These are phyloP conservation scores for Grigorovia humatica DNA, from an alignment of 805 yeast species.

Conservation along the genomic window DNA sequence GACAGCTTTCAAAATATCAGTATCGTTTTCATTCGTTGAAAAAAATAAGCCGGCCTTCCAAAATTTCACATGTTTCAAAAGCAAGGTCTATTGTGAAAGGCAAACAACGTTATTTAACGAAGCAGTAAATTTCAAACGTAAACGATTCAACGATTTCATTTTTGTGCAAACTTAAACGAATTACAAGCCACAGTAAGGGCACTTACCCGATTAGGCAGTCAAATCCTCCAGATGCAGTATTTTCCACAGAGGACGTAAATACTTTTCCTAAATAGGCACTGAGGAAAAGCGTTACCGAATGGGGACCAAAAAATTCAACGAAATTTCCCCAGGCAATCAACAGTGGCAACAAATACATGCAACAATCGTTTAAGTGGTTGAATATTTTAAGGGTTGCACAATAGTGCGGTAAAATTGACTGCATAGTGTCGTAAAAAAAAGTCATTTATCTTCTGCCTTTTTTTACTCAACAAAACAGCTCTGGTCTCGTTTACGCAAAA, in stretches of 20 bases:
- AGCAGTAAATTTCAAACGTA: background rate
- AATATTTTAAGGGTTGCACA: background rate
- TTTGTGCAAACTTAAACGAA: background rate
- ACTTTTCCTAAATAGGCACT: background rate
- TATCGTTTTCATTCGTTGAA: too few relatives aligned
- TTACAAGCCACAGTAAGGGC: background rate
- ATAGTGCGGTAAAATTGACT: background rate
- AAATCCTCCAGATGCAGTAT: background rate
- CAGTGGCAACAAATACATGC: background rate
- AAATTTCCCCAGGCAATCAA: background rate
- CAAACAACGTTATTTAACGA: background rate
- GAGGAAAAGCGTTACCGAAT: background rate
- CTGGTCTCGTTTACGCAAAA: background rate
- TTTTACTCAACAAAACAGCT: background rate
- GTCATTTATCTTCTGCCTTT: background rate
- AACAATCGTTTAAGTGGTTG: background rate
- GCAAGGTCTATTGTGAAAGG: background rate
- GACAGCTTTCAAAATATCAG: background rate
- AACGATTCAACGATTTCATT: background rate
- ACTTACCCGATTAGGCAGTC: background rate
- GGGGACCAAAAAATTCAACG: background rate
- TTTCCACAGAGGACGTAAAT: background rate
- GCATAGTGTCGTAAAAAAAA: background rate
- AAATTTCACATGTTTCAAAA: background rate
- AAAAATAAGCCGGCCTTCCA: background rate